These are phyloP conservation scores for Kurtzmaniella quercitrusa DNA, from an alignment of 1,139 yeast species.

Conservation along the genomic window DNA sequence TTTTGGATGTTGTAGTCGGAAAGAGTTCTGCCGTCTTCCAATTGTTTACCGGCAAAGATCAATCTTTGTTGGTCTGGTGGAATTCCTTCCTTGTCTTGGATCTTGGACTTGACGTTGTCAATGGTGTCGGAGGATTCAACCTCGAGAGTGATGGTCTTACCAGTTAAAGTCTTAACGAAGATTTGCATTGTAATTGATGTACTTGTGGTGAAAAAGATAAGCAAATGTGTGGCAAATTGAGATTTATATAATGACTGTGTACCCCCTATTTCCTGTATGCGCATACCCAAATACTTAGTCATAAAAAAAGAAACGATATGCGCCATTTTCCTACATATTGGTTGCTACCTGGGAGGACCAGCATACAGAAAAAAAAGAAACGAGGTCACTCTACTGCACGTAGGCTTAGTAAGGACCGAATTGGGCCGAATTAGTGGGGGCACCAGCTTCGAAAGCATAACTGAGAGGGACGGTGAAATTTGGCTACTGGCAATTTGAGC, in stretches of 20 bases:
- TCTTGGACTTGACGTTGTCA: conserved; percentile 96
- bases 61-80: conserved; percentile 99
- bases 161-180: conserved; percentile 98
- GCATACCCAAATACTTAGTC: not conserved
- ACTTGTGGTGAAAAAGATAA: conserved; percentile 23
- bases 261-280: conserved; percentile 7
- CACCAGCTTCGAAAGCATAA: not conserved
- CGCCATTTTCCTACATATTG: conserved; percentile 4
- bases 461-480: not conserved
- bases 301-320: conserved; percentile 6
- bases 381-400: conserved; percentile 3
- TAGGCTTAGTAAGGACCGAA: not conserved
- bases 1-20: conserved; percentile 31
- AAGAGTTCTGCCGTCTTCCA: conserved; percentile 96
- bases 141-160: conserved; percentile 77
- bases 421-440: conserved; percentile 4
- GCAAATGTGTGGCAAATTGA: conserved; percentile 6
- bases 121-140: conserved; percentile 25
- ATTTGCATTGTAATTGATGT: conserved; percentile 46
- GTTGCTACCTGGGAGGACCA: not conserved
- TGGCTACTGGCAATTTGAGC: too few species aligned
- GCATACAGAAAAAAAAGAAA: conserved; percentile 3
- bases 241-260: conserved; percentile 8
- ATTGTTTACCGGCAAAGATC: conserved; percentile 99
- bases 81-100: conserved; percentile 98